Percentiles rank a stretch among this genome's conserved stretches.
phyloP scores from a whole-genome alignment of 2,329 filamentous ascomycete genomes.

The Gremmenia infestans region DNA sequence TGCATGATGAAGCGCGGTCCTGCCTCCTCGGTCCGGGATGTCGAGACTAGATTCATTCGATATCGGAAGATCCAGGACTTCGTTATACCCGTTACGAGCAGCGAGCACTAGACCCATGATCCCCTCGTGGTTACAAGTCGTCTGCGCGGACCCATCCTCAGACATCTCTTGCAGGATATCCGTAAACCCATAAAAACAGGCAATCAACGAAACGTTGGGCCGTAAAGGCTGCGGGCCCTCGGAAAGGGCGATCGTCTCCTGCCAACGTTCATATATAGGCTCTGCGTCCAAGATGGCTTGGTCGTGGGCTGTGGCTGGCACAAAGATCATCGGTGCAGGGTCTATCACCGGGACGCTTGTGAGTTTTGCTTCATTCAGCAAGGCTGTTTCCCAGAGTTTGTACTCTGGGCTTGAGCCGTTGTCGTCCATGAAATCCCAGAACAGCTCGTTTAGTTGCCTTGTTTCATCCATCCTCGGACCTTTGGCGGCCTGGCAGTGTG shows the following conservation, averaged over 20 bases:
- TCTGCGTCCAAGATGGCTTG: conserved; percentile 3
- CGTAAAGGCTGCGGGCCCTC: not conserved
- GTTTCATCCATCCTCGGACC: conserved; percentile 4
- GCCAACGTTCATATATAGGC: conserved; percentile 5
- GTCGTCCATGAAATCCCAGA: conserved; percentile 6
- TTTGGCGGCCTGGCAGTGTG: conserved; percentile 7
- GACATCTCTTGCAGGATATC: conserved; percentile 12
- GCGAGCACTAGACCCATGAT: conserved; percentile 5
- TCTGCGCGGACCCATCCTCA: conserved; percentile 4
- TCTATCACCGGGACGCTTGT: not conserved
- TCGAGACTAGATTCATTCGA: conserved; percentile 64
- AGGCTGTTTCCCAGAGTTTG: not conserved
- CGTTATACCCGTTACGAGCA: conserved; percentile 3
- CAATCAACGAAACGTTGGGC: conserved; percentile 6
- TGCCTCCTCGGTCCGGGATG: conserved; percentile 82
- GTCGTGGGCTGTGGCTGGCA: conserved; percentile 3
- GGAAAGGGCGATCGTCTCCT: not conserved
- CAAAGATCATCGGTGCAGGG: conserved; percentile 7
- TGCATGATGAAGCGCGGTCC: conserved; percentile 83
- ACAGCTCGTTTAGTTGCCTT: not conserved
- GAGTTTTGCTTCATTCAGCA: conserved; percentile 7
- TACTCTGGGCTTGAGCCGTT: conserved; percentile 2
- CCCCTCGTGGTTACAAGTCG: conserved; percentile 7
- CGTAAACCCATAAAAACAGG: conserved; percentile 8
- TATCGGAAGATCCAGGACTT: conserved; percentile 2